Conservation (phyloP, 345 rosid species). For the Salix caprea region DNA sequence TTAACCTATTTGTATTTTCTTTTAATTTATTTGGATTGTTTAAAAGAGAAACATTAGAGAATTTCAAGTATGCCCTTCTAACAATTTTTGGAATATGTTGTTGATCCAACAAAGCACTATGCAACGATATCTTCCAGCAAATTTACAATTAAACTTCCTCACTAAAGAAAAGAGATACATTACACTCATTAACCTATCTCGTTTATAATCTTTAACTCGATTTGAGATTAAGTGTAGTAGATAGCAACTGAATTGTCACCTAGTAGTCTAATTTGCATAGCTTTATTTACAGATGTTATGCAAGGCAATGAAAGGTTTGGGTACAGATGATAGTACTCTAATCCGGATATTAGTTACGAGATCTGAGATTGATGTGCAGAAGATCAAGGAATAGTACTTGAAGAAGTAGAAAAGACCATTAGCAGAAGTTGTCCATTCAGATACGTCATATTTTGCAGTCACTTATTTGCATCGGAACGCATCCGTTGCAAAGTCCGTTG, state of each 20-base stretch:
- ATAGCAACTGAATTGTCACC: background rate
- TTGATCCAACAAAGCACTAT: conserved; percentile 48
- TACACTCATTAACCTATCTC: background rate
- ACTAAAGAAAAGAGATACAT: no score
- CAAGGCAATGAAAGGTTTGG: conserved; percentile 61
- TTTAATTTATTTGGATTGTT: no score
- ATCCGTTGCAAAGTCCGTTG: no score
- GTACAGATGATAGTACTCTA: conserved; percentile 49
- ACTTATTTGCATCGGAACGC: no score
- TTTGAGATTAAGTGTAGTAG: background rate
- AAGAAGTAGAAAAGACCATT: conserved; percentile 46
- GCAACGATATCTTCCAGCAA: conserved; percentile 35
- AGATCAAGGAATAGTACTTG: conserved; percentile 39
- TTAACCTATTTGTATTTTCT: no score
- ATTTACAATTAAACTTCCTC: no score
- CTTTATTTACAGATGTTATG: conserved; percentile 35
- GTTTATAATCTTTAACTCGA: background rate
- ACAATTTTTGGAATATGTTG: conserved; percentile 51
- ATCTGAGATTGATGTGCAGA: conserved; percentile 54
- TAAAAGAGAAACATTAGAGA: conserved; percentile 41
- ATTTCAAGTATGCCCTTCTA: conserved; percentile 45
- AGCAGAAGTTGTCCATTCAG: conserved; percentile 50
- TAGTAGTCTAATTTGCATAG: background rate
- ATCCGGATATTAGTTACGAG: conserved; percentile 56
- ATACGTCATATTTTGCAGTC: no score